Conservation (phyloP, 257 asterid species). For the Marsdenia floribunda region DNA sequence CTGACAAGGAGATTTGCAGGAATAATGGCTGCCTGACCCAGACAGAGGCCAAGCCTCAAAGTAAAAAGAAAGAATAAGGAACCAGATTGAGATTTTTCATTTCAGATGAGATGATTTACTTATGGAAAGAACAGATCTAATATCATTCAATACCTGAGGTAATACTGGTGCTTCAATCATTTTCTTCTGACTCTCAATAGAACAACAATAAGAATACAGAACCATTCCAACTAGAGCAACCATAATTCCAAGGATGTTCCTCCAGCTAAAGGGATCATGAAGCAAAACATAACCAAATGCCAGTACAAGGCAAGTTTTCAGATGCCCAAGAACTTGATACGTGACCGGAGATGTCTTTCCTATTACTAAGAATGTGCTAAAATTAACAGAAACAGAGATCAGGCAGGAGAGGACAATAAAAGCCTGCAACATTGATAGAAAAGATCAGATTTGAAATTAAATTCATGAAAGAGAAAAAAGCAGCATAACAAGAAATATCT, state of each 20-base stretch:
- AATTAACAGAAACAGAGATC: conserved; percentile 68
- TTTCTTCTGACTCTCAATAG: conserved; percentile 46
- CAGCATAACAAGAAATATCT: conserved; percentile 10
- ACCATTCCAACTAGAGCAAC: conserved; percentile 62
- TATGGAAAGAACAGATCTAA: conserved; percentile 13
- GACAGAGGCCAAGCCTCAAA: neutral
- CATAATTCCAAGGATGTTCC: conserved; percentile 57
- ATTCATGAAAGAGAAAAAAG: conserved; percentile 13
- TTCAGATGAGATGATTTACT: conserved; percentile 1
- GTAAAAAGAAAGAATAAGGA: neutral
- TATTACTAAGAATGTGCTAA: conserved; percentile 73
- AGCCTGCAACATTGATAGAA: conserved; percentile 38
- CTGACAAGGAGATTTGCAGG: neutral
- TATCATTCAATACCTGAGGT: conserved; percentile 44
- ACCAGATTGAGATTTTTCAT: neutral
- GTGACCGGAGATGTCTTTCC: conserved; percentile 82
- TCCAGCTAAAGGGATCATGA: conserved; percentile 60
- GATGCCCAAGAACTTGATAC: conserved; percentile 76
- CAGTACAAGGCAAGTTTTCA: conserved; percentile 66
- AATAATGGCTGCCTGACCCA: neutral
- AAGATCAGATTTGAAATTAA: conserved; percentile 24
- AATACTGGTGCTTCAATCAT: conserved; percentile 35
- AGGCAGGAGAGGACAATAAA: conserved; percentile 63
- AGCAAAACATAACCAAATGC: conserved; percentile 59
- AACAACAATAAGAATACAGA: conserved; percentile 57